Conservation (phyloP, 1,139 yeast species). For the Pichia sp. region DNA sequence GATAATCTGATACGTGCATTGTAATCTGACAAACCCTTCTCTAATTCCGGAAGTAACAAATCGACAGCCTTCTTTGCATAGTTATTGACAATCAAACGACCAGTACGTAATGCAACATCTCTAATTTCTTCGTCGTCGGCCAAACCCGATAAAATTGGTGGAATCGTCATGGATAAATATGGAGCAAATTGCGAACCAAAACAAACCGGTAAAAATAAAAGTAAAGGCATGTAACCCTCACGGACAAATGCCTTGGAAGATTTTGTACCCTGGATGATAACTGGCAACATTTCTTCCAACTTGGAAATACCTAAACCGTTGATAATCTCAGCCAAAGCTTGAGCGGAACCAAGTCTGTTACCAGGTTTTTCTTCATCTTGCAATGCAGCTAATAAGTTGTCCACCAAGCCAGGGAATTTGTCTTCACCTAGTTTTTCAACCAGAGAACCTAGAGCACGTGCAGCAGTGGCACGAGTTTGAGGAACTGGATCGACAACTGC, state of each 20-base stretch:
- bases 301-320: slow-evolving; percentile 84
- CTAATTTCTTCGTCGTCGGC: slow-evolving; percentile 91
- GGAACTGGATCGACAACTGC: slow-evolving; percentile 99
- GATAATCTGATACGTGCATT: slow-evolving; percentile 86
- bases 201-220: slow-evolving; percentile 87
- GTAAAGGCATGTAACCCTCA: slow-evolving; percentile 88
- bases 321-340: slow-evolving; percentile 89
- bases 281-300: slow-evolving; percentile 82
- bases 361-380: slow-evolving; percentile 80
- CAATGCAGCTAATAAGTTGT: slow-evolving; percentile 67
- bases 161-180: slow-evolving; percentile 74
- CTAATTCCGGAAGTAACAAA: slow-evolving; percentile 86
- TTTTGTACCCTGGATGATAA: slow-evolving; percentile 65
- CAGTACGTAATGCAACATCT: slow-evolving; percentile 87
- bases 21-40: slow-evolving; percentile 75
- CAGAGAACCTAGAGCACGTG: slow-evolving; percentile 92
- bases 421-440: slow-evolving; percentile 97
- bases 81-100: slow-evolving; percentile 83
- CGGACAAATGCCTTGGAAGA: slow-evolving; percentile 64
- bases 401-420: slow-evolving; percentile 86
- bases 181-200: slow-evolving; percentile 92
- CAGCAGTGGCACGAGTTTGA: slow-evolving; percentile 93
- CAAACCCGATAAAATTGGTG: slow-evolving; percentile 83
- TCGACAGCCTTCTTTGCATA: slow-evolving; percentile 94
- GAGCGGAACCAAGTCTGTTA: slow-evolving; percentile 95